Evolutionary conservation across 192 early-diverging fungal genomes (phyloP), one percentile per base, ranked within the genome.

Genomic region (Podila epicladia): DNA sequence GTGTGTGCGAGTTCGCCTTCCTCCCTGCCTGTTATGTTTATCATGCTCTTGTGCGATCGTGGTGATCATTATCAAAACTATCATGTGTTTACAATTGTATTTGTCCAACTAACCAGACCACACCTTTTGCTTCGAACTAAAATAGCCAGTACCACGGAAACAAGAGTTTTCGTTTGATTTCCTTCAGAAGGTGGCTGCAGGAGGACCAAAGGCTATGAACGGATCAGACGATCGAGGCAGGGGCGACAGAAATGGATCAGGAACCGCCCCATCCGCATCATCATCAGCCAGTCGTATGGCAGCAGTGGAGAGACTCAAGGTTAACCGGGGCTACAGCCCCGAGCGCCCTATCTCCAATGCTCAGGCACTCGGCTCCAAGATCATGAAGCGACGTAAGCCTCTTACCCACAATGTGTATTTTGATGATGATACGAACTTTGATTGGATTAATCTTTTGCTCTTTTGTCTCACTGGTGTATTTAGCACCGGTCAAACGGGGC

Each of bases 231-330:
- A 77, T 58, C 38, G 75, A 22, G 60, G 51, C 22, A 64, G 58
- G 13, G 45, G 67, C 1, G 62, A 71, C 67, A 69, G 67, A 53
- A 58, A 68, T 20, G 67, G 67, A 15, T 35, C 32, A 22, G 26
- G 26, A 7, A 26, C 50, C 29, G 67, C 38, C 19, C 57, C 58
- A 3, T 58, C 53, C 59, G 17, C 38, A 5, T 59, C 67, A 22
- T 29, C 22, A 2, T 57, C 53, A 22, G 9, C 45, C 9, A 79
- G 75, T 58, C 75, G 75, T 28, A 58, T 53, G 49, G 75, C 75
- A 9, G 75, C 75, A 5, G 65, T 64, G 3, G 75, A 79, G 37
- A 64, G 61, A 50, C 75, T 79, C 65, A 79, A 79, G 38, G 70
- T 79, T 20, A 79, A 62, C 24, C 64, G 75, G 15, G 75, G 75